phyloP scores from a whole-genome alignment of 2,329 filamentous ascomycete species.

The Colletotrichum nymphaeae region DNA sequence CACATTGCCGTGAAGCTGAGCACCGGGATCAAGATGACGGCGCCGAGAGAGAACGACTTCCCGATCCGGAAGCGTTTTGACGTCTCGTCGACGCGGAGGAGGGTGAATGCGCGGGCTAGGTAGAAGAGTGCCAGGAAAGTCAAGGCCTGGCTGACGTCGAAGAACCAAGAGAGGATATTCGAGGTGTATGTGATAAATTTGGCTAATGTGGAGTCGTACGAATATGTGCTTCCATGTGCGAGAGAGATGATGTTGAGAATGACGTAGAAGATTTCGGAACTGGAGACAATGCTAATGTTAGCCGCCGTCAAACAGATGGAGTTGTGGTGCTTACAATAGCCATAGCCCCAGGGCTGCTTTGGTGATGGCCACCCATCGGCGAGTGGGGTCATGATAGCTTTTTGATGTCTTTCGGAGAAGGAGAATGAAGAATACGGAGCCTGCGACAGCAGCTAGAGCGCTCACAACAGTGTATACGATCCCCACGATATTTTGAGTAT shows the following conservation, averaged over 20 bases:
- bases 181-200: background rate
- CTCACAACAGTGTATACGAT: slow-evolving; percentile 37
- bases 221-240: background rate
- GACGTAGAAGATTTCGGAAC: background rate
- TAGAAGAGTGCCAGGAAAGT: slow-evolving; percentile 33
- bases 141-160: slow-evolving; percentile 1
- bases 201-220: background rate
- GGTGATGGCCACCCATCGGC: slow-evolving; percentile 40
- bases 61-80: background rate
- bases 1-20: background rate
- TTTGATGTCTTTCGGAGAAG: slow-evolving; percentile 38
- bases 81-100: background rate
- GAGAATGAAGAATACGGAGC: slow-evolving; percentile 38
- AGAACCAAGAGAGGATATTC: background rate
- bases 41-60: background rate
- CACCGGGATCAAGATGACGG: slow-evolving; percentile 16
- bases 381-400: slow-evolving; percentile 38
- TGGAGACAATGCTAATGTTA: background rate
- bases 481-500: background rate
- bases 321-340: slow-evolving; percentile 37
- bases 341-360: slow-evolving; percentile 41
- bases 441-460: slow-evolving; percentile 34
- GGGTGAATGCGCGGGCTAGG: slow-evolving; percentile 24
- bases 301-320: background rate
- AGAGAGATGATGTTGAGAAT: background rate